Evolutionary conservation across 192 early-diverging fungal species (phyloP), one percentile per base, ranked within the genome.

Genomic region (Chytriomyces sp.): DNA sequence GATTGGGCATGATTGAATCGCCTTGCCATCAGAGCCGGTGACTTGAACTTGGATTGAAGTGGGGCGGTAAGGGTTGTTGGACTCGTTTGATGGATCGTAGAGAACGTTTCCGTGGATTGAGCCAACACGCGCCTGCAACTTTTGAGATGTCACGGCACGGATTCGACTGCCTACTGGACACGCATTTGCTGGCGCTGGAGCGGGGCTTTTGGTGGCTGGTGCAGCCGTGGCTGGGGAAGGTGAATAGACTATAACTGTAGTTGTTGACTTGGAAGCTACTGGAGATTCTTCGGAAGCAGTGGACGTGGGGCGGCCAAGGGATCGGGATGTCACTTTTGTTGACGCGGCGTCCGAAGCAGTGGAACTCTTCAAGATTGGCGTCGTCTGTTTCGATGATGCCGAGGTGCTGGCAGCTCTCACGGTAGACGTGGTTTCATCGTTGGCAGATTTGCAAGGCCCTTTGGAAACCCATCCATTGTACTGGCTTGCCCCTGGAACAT

Each of bases 31-130:
- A 18, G 47, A 8, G 8, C n/a, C 20, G n/a, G 24, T 18, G 8
- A 69, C 68, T 26, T 13, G 10, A 13, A 69, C 28, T 53, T 49
- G 46, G 35, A 69, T 69, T 24, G 50, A 50, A 7, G n/a, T n/a
- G 7, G 46, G 45, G 13, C 7, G 11, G 24, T 53, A 69, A 13
- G 18, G 9, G 68, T 69, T 69, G 23, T 49, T 69, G 10, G 9
- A 9, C 7, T 10, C 18, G 50, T 69, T 69, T 8, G 10, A 53
- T 7, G 68, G 68, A 50, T 69, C 68, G 26, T 69, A 69, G 13
- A 69, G 68, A 18, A 23, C 20, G 26, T 53, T 69, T n/a, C 68
- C 68, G 53, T 24, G 53, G 20, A 69, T 20, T 11, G 68, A 69
- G 13, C 68, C 68, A 23, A 57, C 26, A 7, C 46, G 46, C 7